Evolutionary conservation across 345 rosid species (phyloP).

Genomic region (Gossypioides kirkii): DNA sequence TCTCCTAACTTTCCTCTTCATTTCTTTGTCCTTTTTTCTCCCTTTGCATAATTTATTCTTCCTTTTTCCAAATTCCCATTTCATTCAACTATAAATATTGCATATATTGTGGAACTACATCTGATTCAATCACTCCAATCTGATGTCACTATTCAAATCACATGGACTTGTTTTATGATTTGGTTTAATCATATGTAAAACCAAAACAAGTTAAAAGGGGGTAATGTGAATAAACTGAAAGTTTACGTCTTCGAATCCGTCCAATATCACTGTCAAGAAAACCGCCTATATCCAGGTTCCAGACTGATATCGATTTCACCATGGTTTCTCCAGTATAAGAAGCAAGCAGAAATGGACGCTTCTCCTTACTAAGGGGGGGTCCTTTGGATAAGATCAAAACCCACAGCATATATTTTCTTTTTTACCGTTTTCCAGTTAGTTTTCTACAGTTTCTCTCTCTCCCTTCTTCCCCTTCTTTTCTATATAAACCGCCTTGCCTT

Average conservation of each 20-base stretch:
- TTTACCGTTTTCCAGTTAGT: constrained; percentile 14
- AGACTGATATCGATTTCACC: constrained; percentile 5
- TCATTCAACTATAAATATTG: too few species aligned
- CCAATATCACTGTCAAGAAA: constrained; percentile 1
- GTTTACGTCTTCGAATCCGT: background rate
- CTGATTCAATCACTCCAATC: too few species aligned
- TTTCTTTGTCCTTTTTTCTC: too few species aligned
- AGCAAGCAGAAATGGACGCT: background rate
- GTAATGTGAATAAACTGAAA: background rate
- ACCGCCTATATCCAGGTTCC: background rate
- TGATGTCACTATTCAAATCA: too few species aligned
- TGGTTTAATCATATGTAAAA: background rate
- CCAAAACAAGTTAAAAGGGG: background rate
- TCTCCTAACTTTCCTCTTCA: too few species aligned
- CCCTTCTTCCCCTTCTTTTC: background rate
- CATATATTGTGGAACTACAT: too few species aligned
- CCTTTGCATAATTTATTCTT: too few species aligned
- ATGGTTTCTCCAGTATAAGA: background rate
- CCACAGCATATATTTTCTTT: background rate
- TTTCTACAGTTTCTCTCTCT: background rate
- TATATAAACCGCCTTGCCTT: constrained; percentile 23
- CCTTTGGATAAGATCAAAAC: constrained; percentile 15
- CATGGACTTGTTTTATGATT: too few species aligned
- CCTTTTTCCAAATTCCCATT: too few species aligned
- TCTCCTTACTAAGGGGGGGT: background rate